phyloP scores from a whole-genome alignment of 2,329 filamentous ascomycete genomes.

The Phialophora verrucosa region DNA sequence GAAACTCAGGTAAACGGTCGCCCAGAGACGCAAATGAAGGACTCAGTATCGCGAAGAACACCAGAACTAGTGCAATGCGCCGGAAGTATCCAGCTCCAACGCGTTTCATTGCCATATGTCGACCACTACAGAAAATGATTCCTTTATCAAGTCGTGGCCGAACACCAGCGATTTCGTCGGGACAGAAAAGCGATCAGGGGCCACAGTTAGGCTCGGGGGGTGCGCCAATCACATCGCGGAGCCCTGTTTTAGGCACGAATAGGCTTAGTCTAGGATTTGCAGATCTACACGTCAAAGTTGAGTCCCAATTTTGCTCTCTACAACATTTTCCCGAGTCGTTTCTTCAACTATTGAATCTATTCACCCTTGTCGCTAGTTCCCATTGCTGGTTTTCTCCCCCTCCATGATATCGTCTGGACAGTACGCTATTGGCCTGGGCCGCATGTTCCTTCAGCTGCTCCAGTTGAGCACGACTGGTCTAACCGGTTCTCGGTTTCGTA shows the following conservation, averaged over 20 bases:
- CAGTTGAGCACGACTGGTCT: too few species aligned
- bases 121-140: not conserved
- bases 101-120: not conserved
- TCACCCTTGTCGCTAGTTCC: too few species aligned
- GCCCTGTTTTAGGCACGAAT: not conserved
- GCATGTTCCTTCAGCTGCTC: too few species aligned
- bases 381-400: too few species aligned
- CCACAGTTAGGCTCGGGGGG: not conserved
- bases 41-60: conserved; percentile 1
- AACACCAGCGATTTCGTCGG: not conserved
- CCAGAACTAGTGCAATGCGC: not conserved
- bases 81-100: not conserved
- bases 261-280: not conserved
- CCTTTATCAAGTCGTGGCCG: not conserved
- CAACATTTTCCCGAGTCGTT: too few species aligned
- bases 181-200: not conserved
- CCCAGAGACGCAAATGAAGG: conserved; percentile 71
- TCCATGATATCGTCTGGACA: too few species aligned
- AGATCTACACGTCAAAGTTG: too few species aligned
- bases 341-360: too few species aligned
- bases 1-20: conserved; percentile 85
- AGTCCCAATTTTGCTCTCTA: too few species aligned
- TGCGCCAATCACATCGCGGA: not conserved
- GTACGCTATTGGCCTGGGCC: too few species aligned
- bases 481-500: too few species aligned